phyloP scores from a whole-genome alignment of 495 filamentous ascomycete species.

The Emericellopsis terricola region DNA sequence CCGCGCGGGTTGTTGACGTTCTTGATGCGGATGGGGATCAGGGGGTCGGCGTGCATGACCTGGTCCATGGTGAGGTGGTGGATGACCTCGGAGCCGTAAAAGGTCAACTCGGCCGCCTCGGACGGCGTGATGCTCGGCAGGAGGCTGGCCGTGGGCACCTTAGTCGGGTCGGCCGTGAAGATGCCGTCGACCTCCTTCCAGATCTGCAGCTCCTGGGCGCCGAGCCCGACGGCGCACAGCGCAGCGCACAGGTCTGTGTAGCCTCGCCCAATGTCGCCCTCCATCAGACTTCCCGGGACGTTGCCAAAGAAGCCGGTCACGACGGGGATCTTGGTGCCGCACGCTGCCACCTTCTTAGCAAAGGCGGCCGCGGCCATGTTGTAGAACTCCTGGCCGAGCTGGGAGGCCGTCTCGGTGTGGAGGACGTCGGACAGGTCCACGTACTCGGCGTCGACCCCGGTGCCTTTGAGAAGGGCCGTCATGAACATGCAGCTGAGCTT shows the following conservation, averaged over 20 bases:
- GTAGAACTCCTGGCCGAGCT: slow-evolving; percentile 39
- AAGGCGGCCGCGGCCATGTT: slow-evolving; percentile 44
- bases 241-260: slow-evolving; percentile 86
- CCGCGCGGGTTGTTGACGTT: slow-evolving; percentile 91
- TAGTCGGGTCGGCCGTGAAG: slow-evolving; percentile 74
- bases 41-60: slow-evolving; percentile 66
- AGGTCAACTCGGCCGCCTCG: slow-evolving; percentile 81
- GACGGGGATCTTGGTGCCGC: slow-evolving; percentile 53
- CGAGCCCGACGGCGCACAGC: slow-evolving; percentile 58
- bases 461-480: slow-evolving; percentile 58
- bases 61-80: slow-evolving; percentile 98
- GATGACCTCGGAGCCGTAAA: slow-evolving; percentile 90
- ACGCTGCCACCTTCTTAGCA: slow-evolving; percentile 46
- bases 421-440: slow-evolving; percentile 69
- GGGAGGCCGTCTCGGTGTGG: slow-evolving; percentile 42
- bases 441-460: slow-evolving; percentile 66
- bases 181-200: slow-evolving; percentile 93
- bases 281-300: slow-evolving; percentile 63
- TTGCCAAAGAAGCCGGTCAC: slow-evolving; percentile 78
- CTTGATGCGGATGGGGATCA: slow-evolving; percentile 91
- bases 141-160: slow-evolving; percentile 69
- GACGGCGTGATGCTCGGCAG: slow-evolving; percentile 64
- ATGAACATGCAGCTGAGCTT: slow-evolving; percentile 84
- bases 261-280: slow-evolving; percentile 61
- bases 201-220: slow-evolving; percentile 67